Conservation (phyloP, 768 basidiomycete species). For the Boletus vinaceobasis region DNA sequence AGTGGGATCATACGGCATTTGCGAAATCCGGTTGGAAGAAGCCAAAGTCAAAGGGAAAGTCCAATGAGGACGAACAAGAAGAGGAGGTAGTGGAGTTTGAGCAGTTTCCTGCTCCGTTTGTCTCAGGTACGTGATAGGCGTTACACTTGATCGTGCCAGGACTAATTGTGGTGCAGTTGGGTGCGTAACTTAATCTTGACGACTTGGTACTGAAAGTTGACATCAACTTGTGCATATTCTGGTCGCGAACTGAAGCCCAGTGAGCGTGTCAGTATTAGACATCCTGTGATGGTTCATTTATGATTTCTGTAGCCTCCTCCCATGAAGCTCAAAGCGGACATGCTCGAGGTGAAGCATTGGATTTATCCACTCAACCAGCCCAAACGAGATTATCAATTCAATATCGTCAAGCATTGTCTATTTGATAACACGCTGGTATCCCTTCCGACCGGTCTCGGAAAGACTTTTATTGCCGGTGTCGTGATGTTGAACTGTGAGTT, state of each 20-base stretch:
- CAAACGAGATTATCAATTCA: constrained; percentile 91
- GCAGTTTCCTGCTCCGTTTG: constrained; percentile 80
- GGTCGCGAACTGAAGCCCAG: constrained; percentile 27
- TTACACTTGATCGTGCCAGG: not conserved
- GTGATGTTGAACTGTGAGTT: constrained; percentile 89
- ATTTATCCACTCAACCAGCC: constrained; percentile 87
- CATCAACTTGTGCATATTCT: not conserved
- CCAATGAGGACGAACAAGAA: constrained; percentile 51
- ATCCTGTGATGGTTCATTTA: not conserved
- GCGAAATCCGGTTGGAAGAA: constrained; percentile 73
- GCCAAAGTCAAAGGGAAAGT: constrained; percentile 52
- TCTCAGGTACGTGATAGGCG: constrained; percentile 49
- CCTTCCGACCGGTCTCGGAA: constrained; percentile 93
- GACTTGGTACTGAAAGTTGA: constrained; percentile 3
- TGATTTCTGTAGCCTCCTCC: constrained; percentile 49
- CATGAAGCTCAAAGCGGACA: constrained; percentile 77
- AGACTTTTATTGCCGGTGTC: constrained; percentile 96
- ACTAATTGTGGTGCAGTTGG: constrained; percentile 39
- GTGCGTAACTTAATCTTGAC: constrained; percentile 37
- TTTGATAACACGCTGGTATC: constrained; percentile 94
- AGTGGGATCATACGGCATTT: constrained; percentile 89
- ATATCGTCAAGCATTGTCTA: constrained; percentile 81
- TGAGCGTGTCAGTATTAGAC: constrained; percentile 8
- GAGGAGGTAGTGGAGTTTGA: constrained; percentile 69
- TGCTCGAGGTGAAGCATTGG: constrained; percentile 81